These are phyloP conservation scores for Pseudogymnoascus sp. DNA, from an alignment of 2,329 filamentous ascomycete species.

Conservation along the genomic window DNA sequence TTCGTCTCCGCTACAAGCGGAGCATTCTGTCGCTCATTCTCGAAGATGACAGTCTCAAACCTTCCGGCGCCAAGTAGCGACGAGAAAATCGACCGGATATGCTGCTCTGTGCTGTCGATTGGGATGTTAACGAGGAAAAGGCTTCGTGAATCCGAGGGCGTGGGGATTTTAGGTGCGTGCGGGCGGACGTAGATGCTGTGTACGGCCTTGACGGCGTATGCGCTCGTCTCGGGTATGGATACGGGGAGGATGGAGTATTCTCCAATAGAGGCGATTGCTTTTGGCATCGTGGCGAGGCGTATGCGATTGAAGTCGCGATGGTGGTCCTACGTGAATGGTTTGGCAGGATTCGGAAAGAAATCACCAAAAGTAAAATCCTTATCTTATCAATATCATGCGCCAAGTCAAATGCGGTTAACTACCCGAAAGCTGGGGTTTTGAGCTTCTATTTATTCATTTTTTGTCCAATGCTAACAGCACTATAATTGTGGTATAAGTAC, in stretches of 20 bases:
- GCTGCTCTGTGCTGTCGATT: constrained; percentile 68
- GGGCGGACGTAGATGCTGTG: constrained; percentile 85
- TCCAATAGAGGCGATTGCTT: constrained; percentile 15
- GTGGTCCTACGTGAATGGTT: constrained; percentile 2
- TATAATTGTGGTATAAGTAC: constrained; percentile 12
- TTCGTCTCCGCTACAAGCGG: constrained; percentile 2
- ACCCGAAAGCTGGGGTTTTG: constrained; percentile 9
- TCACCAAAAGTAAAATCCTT: constrained; percentile 9
- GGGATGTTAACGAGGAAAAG: constrained; percentile 90
- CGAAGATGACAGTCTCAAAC: constrained; percentile 72
- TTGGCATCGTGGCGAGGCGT: constrained; percentile 8
- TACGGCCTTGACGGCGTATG: constrained; percentile 53
- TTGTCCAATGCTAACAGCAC: not conserved
- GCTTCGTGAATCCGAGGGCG: constrained; percentile 64
- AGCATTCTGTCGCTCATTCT: constrained; percentile 44
- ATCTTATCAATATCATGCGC: constrained; percentile 13
- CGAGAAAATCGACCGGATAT: constrained; percentile 69
- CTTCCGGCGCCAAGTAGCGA: constrained; percentile 66
- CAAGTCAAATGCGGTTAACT: constrained; percentile 9
- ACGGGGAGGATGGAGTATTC: constrained; percentile 26
- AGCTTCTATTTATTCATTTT: not conserved
- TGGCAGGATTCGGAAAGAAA: constrained; percentile 1
- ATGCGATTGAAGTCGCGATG: constrained; percentile 9
- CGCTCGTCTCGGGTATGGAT: constrained; percentile 36
- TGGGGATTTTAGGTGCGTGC: constrained; percentile 72